Base-by-base conservation (phyloP, 306 rosid species). In the Corylus heterophylla region DNA sequence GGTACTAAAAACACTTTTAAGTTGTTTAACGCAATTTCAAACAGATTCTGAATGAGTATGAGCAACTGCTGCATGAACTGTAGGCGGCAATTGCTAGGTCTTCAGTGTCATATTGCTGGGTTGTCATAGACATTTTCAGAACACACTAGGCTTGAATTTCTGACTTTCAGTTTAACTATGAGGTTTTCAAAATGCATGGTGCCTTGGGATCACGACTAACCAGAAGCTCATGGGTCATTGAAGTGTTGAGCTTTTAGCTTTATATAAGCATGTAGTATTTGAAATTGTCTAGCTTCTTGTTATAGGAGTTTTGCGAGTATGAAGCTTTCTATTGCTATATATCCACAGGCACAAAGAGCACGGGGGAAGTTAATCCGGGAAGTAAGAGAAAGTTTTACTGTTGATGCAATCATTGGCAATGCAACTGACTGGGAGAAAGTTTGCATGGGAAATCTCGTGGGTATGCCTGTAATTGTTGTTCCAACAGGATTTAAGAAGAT, bases 361-460 rank as follows among this genome's bases (percentile, higher is more conserved):
- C 69, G 90, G 79, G 92, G 93, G 25, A 86, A 81, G 80, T 79
- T 93, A 69, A 90, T 86, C 44, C 82, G 29, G 54, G 95, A 90
- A 85, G 85, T 90, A 56, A 80, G 68, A 81, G 90, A 91, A 42
- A 83, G 83, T 25, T 90, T 93, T 66, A 81, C 78, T 0, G 84
- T 91, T 8, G 93, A 93, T 76, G 97, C 97, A 20, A 81, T 91
- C 76, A 86, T 91, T 73, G 93, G 95, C 74, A 83, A 86, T 81
- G 97, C 93, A 69, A 79, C 92, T 8, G 91, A 91, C 22, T 91
- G 95, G 98, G 98, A 93, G 83, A 90, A 80, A 85, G 89, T 93
- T 44, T 90, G 93, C 81, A 5, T 89, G 44, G 96, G 98, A 76
- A 93, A 91, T 67, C 94, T 94, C 12, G 96, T 90, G 55, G 88